A percentile compares a stretch with the other conserved stretches of the same genome.
Conservation (phyloP, 164 flowering plant genomes). For the Chloranthus sessilifolius region DNA sequence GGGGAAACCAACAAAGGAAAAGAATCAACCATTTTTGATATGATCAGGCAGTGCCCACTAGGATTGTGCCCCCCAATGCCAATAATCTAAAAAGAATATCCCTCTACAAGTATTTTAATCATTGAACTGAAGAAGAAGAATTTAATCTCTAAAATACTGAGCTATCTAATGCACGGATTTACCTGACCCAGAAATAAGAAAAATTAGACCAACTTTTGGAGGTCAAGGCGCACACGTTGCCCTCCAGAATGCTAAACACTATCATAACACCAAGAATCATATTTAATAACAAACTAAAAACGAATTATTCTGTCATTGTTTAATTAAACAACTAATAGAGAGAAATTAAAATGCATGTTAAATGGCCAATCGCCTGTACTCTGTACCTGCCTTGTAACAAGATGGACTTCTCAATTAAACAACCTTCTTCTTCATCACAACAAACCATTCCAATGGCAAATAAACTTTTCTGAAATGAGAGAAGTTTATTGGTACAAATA, state of each 20-base stretch:
- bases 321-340: no score
- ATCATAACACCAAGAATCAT: constrained; percentile 19
- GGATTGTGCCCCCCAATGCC: constrained; percentile 92
- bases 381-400: constrained; percentile 88
- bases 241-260: constrained; percentile 96
- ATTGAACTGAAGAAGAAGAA: not conserved
- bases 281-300: no score
- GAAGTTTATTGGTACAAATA: no score
- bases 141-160: no score
- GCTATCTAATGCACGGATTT: not conserved
- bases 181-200: constrained; percentile 99
- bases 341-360: no score
- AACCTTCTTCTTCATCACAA: constrained; percentile 94
- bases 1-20: constrained; percentile 40
- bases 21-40: constrained; percentile 65
- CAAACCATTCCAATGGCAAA: constrained; percentile 93
- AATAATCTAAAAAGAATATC: constrained; percentile 48
- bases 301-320: no score
- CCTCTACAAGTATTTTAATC: not conserved
- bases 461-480: constrained; percentile 62
- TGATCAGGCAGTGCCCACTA: constrained; percentile 90
- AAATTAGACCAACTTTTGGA: constrained; percentile 57
- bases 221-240: constrained; percentile 85
- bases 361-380: not conserved
- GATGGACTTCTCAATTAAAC: constrained; percentile 80